Conservation (phyloP, 225 moss, liverwort and hornwort genomes). For the Bryoerythrophyllum caledonicum region DNA sequence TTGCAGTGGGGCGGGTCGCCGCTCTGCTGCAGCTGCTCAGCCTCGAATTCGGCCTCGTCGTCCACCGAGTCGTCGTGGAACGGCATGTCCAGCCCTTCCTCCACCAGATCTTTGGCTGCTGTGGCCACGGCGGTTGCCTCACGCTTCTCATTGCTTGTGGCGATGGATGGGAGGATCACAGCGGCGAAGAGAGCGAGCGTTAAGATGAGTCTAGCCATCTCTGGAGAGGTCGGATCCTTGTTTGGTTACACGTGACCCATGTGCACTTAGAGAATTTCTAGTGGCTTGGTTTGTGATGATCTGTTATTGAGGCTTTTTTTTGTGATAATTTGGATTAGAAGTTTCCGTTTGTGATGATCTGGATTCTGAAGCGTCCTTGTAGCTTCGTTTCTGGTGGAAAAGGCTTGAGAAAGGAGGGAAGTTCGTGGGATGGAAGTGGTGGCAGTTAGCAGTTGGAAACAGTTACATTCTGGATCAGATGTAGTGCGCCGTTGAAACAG, state of each 20-base stretch:
- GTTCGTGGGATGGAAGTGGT: constrained; percentile 28
- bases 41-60: neutral
- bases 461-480: constrained; percentile 30
- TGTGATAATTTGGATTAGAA: no score
- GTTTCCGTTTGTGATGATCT: no score
- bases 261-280: no score
- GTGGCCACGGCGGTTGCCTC: neutral
- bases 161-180: neutral
- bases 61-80: constrained; percentile 19
- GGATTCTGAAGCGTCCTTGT: neutral
- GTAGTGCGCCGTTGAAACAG: neutral
- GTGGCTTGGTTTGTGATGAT: no score
- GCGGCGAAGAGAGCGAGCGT: neutral
- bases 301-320: no score
- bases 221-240: neutral
- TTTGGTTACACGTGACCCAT: neutral
- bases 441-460: constrained; percentile 42
- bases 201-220: constrained; percentile 19
- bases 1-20: constrained; percentile 21
- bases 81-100: neutral
- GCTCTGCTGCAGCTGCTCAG: neutral
- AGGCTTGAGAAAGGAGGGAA: constrained; percentile 12
- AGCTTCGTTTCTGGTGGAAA: neutral
- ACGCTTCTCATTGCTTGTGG: neutral
- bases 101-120: neutral